Percentiles rank a stretch among this genome's conserved stretches.
phyloP scores from a whole-genome alignment of 2,329 filamentous ascomycete species.

The Sporothrix schenckii region DNA sequence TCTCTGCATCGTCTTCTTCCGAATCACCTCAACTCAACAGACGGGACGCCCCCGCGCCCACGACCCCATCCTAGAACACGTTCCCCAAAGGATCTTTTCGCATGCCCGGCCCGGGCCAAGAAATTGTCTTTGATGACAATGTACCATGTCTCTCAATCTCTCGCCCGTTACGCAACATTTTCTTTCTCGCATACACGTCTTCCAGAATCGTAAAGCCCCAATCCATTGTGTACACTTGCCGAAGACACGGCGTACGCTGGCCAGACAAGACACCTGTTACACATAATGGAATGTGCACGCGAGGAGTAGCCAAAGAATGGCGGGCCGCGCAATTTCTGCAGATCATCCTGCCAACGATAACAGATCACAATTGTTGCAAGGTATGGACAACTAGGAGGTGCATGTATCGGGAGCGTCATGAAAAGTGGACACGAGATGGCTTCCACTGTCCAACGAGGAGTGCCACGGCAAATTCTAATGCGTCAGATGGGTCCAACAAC shows the following conservation, averaged over 20 bases:
- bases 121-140: constrained; percentile 1
- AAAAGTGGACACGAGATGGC: background rate
- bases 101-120: constrained; percentile 19
- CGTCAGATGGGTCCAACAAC: no score
- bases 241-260: background rate
- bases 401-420: background rate
- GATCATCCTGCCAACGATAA: background rate
- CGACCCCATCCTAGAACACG: background rate
- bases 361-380: constrained; percentile 11
- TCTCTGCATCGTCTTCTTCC: constrained; percentile 20
- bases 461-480: background rate
- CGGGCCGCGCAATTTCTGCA: background rate
- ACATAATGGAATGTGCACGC: constrained; percentile 20
- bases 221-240: background rate
- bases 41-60: constrained; percentile 16
- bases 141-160: constrained; percentile 9
- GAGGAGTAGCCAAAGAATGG: background rate
- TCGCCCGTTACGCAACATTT: constrained; percentile 15
- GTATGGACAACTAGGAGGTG: background rate
- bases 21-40: background rate
- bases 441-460: no score
- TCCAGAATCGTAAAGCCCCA: background rate
- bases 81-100: background rate
- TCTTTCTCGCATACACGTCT: background rate
- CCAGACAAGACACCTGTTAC: background rate